A percentile compares a stretch with the other conserved stretches of the same genome.
Evolutionary conservation across 148 eudicot species (phyloP).

Genomic region (Gaultheria prostrata): DNA sequence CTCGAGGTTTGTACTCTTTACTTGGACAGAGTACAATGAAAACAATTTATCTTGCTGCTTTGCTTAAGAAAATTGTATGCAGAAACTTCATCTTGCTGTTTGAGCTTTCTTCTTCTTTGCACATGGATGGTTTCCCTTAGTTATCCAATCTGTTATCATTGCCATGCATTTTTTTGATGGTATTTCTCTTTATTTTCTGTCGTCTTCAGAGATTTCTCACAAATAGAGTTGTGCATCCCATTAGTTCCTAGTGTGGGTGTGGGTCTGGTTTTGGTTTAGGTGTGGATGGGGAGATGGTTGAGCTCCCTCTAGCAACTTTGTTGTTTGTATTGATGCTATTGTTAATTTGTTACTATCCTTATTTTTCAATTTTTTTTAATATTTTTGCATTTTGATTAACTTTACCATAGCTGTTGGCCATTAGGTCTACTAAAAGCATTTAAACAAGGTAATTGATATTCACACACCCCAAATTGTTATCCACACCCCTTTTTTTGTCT

Average conservation of each 20-base stretch:
- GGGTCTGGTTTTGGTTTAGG: neutral
- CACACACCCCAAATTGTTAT: too few species aligned
- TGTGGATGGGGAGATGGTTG: slow-evolving; percentile 3
- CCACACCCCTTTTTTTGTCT: too few species aligned
- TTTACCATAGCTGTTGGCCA: neutral
- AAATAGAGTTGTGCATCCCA: neutral
- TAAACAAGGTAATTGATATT: too few species aligned
- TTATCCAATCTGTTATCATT: neutral
- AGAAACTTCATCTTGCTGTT: neutral
- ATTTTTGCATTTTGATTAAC: neutral
- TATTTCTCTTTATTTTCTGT: neutral
- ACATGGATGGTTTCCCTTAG: neutral
- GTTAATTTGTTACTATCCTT: neutral
- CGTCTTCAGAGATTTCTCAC: neutral
- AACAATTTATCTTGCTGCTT: neutral
- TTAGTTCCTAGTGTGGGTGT: neutral
- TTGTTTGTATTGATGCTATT: neutral
- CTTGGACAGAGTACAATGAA: neutral
- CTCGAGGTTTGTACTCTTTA: slow-evolving; percentile 59
- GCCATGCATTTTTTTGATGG: neutral
- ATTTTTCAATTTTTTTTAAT: neutral
- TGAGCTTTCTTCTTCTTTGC: neutral
- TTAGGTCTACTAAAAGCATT: neutral
- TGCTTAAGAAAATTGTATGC: neutral
- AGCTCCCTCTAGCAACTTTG: neutral